Conservation (phyloP, 2,329 filamentous ascomycete species). For the Phaeosphaeria sp. region DNA sequence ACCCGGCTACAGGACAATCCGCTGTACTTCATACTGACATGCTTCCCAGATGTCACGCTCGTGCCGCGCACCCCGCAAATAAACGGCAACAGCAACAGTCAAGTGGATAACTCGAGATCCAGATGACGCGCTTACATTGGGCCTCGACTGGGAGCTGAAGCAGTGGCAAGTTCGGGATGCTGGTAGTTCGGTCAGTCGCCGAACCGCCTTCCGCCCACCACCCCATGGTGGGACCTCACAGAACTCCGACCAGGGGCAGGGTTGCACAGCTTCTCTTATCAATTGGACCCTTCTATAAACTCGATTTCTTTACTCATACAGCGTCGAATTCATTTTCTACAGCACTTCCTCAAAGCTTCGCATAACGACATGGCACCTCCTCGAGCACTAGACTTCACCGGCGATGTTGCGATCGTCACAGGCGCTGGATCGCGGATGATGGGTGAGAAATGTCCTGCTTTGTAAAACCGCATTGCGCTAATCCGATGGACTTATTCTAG, state of each 20-base stretch:
- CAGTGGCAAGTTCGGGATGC: background rate
- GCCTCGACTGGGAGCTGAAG: background rate
- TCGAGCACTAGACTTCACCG: conserved; percentile 14
- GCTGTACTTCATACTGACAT: too few relatives aligned
- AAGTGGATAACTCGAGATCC: too few relatives aligned
- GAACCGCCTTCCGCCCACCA: background rate
- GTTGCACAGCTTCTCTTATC: background rate
- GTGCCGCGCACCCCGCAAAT: too few relatives aligned
- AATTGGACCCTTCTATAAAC: background rate
- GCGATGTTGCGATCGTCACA: conserved; percentile 21
- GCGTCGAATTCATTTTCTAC: background rate
- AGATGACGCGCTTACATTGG: too few relatives aligned
- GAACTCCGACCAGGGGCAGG: background rate
- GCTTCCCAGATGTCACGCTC: too few relatives aligned
- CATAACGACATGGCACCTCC: background rate
- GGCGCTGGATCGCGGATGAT: conserved; percentile 35
- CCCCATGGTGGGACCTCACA: background rate
- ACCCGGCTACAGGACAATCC: too few relatives aligned
- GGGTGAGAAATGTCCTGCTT: conserved; percentile 47
- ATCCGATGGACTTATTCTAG: background rate
- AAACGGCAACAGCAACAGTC: too few relatives aligned
- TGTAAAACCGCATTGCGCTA: background rate
- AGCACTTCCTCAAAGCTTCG: background rate
- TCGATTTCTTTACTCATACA: background rate
- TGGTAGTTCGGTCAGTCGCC: background rate